Evolutionary conservation across 345 rosid species (phyloP).

Genomic region (Leavenworthia alabamica): DNA sequence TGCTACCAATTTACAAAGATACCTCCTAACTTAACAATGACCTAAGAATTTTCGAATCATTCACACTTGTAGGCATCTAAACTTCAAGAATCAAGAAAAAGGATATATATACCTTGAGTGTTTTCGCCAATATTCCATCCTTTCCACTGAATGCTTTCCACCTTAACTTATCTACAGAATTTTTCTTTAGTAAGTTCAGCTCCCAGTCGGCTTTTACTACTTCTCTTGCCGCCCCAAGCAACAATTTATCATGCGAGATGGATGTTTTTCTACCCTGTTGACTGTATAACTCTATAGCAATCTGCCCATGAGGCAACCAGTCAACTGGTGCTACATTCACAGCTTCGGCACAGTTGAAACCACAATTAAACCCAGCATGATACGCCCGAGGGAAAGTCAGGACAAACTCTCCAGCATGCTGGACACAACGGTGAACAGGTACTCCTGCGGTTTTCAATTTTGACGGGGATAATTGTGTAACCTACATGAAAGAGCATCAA

Average conservation of each 20-base stretch:
- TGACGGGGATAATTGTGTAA: conserved; percentile 94
- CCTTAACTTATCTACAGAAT: conserved; percentile 62
- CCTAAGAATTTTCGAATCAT: not conserved
- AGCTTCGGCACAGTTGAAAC: conserved; percentile 99
- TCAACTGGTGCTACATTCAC: conserved; percentile 99
- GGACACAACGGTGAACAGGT: conserved; percentile 86
- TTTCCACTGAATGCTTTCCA: conserved; percentile 84
- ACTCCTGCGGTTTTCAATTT: conserved; percentile 81
- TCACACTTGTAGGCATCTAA: not conserved
- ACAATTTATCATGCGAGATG: conserved; percentile 86
- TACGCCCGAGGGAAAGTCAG: conserved; percentile 98
- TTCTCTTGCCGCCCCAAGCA: conserved; percentile 99
- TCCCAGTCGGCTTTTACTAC: conserved; percentile 98
- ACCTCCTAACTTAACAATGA: not conserved
- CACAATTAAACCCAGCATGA: conserved; percentile 93
- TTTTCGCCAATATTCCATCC: conserved; percentile 76
- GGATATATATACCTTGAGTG: conserved; percentile 62
- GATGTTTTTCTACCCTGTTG: conserved; percentile 93
- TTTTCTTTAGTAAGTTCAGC: conserved; percentile 73
- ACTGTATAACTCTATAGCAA: conserved; percentile 79
- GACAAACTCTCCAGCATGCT: conserved; percentile 91
- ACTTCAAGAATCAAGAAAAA: conserved; percentile 18
- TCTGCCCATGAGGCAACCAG: conserved; percentile 97
- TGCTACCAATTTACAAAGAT: not conserved
- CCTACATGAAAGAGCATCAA: conserved; percentile 44